Evolutionary conservation across 371 early-diverging fungal genomes (phyloP), one percentile per base, ranked within the genome.

Genomic region (Mucor piriformis): DNA sequence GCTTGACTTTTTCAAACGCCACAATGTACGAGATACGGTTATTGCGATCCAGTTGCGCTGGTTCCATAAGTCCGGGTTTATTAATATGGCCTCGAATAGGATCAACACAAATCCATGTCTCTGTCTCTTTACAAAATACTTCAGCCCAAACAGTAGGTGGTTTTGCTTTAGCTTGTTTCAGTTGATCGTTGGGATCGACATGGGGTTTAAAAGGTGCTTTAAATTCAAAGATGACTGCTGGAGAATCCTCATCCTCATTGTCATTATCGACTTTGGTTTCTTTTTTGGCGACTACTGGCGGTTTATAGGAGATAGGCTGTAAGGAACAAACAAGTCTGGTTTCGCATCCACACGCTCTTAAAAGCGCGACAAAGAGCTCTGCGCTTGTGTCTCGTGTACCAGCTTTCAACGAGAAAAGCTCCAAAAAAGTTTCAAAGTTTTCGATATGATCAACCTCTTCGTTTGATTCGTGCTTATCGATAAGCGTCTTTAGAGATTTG

Each of bases 51-150:
- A 69, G 53, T 2, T 27, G 52, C 3, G 77, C 51, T 6, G 88
- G 86, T 25, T 85, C 84, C 83, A 88, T 77, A 12, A 71, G 58
- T 18, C 63, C 59, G 13, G 86, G 79, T 21, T 75, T 66, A 50
- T 84, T 75, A 23, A 83, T 79, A n/a, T 74, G 24, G 1, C 77
- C 81, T 8, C 84, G 74, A 6, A 88, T 70, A 0, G 88, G 86
- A 61, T 89, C 88, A 11, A 92, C 64, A 12, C 82, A 70, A 11
- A 90, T 74, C 91, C 91, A 92, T 23, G 67, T 66, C 10, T 72
- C 54, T 12, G 67, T 69, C 4, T 63, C 57, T 12, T 54, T 46
- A 27, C 79, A 72, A 35, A 76, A 85, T 3, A 88, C 74, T 43
- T 90, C 91, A 15, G 77, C 67, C 91, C 91, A 89, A 3, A 86